Conservation (phyloP, 495 filamentous ascomycete species). For the Hypoxylon rickii region DNA sequence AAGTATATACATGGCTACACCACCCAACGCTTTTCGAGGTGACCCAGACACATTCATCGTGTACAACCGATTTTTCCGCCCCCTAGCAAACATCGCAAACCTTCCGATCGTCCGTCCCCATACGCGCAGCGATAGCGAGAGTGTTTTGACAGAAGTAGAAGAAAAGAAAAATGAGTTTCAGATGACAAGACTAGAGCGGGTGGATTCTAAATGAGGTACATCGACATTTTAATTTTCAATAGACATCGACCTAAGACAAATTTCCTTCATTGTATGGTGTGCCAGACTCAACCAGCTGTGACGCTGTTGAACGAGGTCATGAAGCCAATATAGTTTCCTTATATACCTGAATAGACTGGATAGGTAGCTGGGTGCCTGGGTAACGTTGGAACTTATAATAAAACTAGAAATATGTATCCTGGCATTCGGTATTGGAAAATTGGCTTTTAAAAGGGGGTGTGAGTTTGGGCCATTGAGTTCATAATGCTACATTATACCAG, state of each 20-base stretch:
- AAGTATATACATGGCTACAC: constrained; percentile 55
- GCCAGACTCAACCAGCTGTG: not conserved
- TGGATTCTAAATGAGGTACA: not conserved
- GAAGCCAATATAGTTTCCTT: not conserved
- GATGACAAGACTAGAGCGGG: not conserved
- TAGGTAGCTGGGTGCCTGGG: not conserved
- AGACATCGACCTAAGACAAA: too few relatives aligned
- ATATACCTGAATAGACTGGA: not conserved
- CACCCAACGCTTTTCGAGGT: constrained; percentile 54
- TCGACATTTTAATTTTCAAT: too few relatives aligned
- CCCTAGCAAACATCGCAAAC: constrained; percentile 33
- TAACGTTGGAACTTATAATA: not conserved
- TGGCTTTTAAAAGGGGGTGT: too few relatives aligned
- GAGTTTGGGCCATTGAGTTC: too few relatives aligned
- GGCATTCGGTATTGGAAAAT: too few relatives aligned
- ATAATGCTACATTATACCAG: too few relatives aligned
- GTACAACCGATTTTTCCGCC: constrained; percentile 61
- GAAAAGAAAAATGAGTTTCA: constrained; percentile 16
- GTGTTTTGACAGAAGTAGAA: not conserved
- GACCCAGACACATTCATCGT: constrained; percentile 50
- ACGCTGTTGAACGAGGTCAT: not conserved
- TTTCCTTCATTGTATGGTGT: too few relatives aligned
- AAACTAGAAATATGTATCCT: too few relatives aligned
- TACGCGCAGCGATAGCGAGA: constrained; percentile 14
- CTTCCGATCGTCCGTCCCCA: constrained; percentile 29